phyloP scores from a whole-genome alignment of 257 asterid species.

The Solanum verrucosum region DNA sequence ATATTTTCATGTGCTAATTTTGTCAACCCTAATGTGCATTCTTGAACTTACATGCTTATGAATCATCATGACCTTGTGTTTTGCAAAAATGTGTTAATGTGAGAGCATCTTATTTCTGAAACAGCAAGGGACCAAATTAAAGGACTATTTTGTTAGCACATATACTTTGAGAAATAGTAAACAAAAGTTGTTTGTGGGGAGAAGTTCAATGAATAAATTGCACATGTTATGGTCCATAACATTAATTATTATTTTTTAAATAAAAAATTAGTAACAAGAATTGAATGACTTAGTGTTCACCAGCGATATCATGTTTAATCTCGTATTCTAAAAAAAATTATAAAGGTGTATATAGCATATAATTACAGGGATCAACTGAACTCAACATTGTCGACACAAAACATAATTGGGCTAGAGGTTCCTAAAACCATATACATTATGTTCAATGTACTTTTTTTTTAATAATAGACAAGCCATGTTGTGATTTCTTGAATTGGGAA shows the following conservation, averaged over 20 bases:
- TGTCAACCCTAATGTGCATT: not conserved
- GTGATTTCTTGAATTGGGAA: not conserved
- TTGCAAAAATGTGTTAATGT: not conserved
- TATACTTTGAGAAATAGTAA: not conserved
- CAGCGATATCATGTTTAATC: not conserved
- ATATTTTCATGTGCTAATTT: not conserved
- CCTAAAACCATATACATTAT: not conserved
- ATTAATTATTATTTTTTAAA: not conserved
- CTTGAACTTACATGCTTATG: not conserved
- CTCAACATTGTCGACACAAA: not conserved
- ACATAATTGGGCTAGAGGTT: not conserved
- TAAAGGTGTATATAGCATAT: not conserved
- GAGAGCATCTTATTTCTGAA: not conserved
- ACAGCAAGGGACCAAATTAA: not conserved
- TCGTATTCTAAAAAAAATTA: not conserved
- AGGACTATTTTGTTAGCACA: not conserved
- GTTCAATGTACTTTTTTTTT: not conserved
- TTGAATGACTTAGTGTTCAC: not conserved
- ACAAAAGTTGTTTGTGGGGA: not conserved
- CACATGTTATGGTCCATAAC: constrained; percentile 6
- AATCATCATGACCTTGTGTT: not conserved
- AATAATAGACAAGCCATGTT: not conserved
- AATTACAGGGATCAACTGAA: not conserved
- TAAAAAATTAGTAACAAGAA: not conserved
- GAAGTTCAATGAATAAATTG: not conserved